phyloP scores from a whole-genome alignment of 306 rosid genomes.

The Trichosanthes truncata region DNA sequence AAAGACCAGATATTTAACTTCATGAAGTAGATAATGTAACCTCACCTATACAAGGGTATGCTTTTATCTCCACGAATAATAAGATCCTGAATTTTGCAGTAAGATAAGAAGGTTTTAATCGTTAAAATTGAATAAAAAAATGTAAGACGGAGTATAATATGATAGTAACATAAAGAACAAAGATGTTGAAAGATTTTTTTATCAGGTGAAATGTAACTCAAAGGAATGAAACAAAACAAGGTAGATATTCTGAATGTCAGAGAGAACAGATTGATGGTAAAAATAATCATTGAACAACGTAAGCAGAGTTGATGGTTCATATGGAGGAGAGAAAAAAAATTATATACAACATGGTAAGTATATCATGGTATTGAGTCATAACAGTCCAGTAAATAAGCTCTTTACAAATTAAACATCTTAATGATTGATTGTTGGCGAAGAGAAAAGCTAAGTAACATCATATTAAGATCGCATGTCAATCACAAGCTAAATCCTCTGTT shows the following conservation, averaged over 20 bases:
- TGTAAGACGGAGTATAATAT: background rate
- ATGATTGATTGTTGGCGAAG: background rate
- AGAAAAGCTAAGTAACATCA: background rate
- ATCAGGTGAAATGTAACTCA: background rate
- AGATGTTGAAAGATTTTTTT: background rate
- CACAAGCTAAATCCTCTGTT: background rate
- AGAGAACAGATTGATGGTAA: constrained; percentile 4
- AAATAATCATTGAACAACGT: constrained; percentile 1
- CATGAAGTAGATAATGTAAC: constrained; percentile 10
- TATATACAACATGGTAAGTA: background rate
- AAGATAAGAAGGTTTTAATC: background rate
- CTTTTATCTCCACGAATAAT: constrained; percentile 79
- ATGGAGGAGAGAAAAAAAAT: background rate
- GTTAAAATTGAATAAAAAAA: constrained; percentile 6
- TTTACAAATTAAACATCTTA: background rate
- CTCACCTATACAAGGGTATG: constrained; percentile 79
- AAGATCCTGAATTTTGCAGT: constrained; percentile 49
- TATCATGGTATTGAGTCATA: background rate
- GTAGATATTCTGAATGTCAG: background rate
- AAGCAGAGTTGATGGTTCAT: background rate
- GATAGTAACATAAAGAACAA: background rate
- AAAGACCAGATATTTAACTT: background rate
- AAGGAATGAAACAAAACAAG: background rate
- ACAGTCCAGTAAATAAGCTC: background rate
- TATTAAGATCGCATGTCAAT: too few species aligned